Conservation (phyloP, 345 rosid genomes). For the Rhodamnia argentea region DNA sequence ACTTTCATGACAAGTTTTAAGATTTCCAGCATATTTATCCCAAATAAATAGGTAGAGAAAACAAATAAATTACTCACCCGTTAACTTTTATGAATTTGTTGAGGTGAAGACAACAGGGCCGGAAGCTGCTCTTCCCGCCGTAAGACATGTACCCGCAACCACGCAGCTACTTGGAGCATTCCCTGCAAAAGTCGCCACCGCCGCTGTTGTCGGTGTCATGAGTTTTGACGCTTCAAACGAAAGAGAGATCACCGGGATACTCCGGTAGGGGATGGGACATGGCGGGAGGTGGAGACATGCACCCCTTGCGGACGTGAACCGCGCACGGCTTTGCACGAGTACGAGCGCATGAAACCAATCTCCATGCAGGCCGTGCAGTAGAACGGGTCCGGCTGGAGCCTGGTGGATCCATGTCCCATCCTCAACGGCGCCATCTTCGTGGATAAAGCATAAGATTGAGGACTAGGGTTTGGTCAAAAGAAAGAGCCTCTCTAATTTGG, state of each 20-base stretch:
- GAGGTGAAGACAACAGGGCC: not conserved
- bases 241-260: not conserved
- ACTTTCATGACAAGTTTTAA: no score
- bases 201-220: not conserved
- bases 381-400: no score
- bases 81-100: not conserved
- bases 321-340: not conserved
- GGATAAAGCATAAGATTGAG: no score
- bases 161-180: not conserved
- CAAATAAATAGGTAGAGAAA: not conserved
- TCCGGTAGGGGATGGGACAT: not conserved
- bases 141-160: not conserved
- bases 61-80: not conserved
- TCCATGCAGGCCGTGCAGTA: not conserved
- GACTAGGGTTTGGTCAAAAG: not conserved
- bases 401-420: no score
- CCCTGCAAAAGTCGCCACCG: not conserved
- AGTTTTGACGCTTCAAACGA: not conserved
- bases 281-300: not conserved
- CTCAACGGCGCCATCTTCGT: no score
- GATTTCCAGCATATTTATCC: no score
- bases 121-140: not conserved
- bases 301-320: not conserved
- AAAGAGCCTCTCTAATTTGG: not conserved
- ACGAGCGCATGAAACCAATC: not conserved